Base-by-base conservation (phyloP, 495 filamentous ascomycete species). In the Melanomma pulvis-pyrius region DNA sequence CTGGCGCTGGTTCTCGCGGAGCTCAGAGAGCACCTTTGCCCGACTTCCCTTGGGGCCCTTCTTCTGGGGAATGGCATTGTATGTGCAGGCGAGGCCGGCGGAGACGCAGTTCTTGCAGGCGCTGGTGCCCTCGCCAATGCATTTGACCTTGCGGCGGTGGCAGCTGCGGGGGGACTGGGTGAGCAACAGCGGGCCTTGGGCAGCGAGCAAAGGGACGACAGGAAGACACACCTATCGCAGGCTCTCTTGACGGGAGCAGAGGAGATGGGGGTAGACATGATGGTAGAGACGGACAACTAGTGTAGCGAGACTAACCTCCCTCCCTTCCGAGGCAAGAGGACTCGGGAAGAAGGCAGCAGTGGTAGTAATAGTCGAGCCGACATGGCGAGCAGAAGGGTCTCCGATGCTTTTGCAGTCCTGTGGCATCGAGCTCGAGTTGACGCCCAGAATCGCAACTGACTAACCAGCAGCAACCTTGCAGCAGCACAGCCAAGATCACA, bases 21-120 rank as follows among this genome's bases (percentile, higher is more conserved):
- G 77, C 73, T 92, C 88, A 65, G 83, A 89, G 71, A 96, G 91
- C 54, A 93, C 87, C 78, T 92, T 93, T 44, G 91, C 90, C 57
- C 90, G 79, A 69, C 85, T 88, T 60, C 90, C 90, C 76, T 93
- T 93, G 32, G 90, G 90, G 0, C 91, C 91, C 77, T 93, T 92
- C 79, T 92, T 93, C 78, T 91, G 90, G 0, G 89, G 90, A 49
- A 92, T 86, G n/a, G 88, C 84, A 79, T 91, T 87, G 81, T 90
- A 91, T 19, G 89, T 92, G 80, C 91, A 93, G 2, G 80, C 80
- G 30, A 94, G 78, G 57, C 87, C 85, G 8, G 88, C 86, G 24
- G 82, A 81, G 28, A 81, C 79, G 75, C 90, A 92, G 73, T 90
- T 89, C 49, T 83, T 84, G 75, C 88, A 92, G n/a, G 88, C 85